These are phyloP conservation scores for Hypoxylon perforatum DNA, from an alignment of 495 filamentous ascomycete species.

Conservation along the genomic window DNA sequence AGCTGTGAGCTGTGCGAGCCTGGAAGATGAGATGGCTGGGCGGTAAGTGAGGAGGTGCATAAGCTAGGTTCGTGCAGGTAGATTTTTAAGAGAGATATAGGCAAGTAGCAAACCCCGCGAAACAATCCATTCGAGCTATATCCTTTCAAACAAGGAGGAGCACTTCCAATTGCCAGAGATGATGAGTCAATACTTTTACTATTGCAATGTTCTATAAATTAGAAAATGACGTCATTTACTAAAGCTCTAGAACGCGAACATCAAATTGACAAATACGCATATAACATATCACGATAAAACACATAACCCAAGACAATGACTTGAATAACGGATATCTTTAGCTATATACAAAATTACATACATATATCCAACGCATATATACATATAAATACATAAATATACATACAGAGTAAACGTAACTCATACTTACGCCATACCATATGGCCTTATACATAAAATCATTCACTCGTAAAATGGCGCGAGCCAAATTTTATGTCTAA, in stretches of 20 bases:
- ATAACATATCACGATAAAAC: conserved; percentile 5
- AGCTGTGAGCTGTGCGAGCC: conserved; percentile 27
- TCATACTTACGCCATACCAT: conserved; percentile 35
- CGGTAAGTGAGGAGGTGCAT: conserved; percentile 29
- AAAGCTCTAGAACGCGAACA: no score
- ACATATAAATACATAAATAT: conserved; percentile 6
- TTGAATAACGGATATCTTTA: background rate
- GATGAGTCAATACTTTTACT: background rate
- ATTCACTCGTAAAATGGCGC: conserved; percentile 47
- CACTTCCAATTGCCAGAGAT: background rate
- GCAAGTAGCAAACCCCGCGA: conserved; percentile 8
- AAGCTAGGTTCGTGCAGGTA: background rate
- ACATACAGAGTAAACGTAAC: conserved; percentile 11
- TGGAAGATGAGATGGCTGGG: conserved; percentile 17
- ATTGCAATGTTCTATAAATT: background rate
- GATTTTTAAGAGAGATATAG: background rate
- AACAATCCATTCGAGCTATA: no score
- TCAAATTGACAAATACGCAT: no score
- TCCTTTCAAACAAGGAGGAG: background rate
- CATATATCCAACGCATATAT: conserved; percentile 5
- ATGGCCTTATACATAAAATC: conserved; percentile 38
- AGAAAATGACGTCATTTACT: conserved; percentile 16
- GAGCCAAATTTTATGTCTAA: conserved; percentile 45
- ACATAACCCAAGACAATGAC: conserved; percentile 2
- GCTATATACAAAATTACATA: conserved; percentile 33